Evolutionary conservation across 2,329 filamentous ascomycete species (phyloP), one percentile per base, ranked within the genome.

Genomic region (Diaporthe ampelina): DNA sequence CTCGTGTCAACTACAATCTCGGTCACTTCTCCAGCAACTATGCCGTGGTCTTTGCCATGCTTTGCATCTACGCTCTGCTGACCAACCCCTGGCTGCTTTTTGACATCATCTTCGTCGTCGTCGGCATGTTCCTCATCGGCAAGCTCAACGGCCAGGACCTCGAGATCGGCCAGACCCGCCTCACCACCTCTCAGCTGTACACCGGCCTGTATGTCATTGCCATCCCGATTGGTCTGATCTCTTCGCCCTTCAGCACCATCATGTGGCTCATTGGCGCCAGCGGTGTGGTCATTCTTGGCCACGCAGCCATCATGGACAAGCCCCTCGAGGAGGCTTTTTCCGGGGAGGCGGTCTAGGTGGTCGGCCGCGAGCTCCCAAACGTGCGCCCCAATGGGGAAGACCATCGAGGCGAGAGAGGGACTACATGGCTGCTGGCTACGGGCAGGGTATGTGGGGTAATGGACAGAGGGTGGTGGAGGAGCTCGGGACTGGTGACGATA

Each of bases 311-410:
- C 83, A 92, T 98, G 93, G 96, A 98, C 84, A 98, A 98, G 91
- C 96, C 96, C 75, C 98, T 98, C 89, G 97, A 98, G 92, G 96
- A 97, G 95, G 95, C 95, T 98, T 99, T 99, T 98, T 98, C 96
- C 90, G 97, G 97, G 95, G 97, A 99, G 96, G 96, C 97, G 95
- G 97, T 99, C 94, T 99, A 98, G 92, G 91, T 97, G 95, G 95
- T 98, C 97, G 96, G 95, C 96, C 96, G 97, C 97, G 94, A 97
- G 93, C 95, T 98, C 96, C 95, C 91, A 89, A 92, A 92, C 87
- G 85, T 90, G 92, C 93, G 95, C 95, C 95, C 94, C 93, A 89
- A 91, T 95, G 94, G 96, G 96, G 95, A 98, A 98, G 96, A 98
- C 95, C 95, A 97, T 94, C 94, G 90, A 94, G 94, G 94, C 94